phyloP scores from a whole-genome alignment of 805 yeast genomes.

The Cyberlindnera mississippiensis region DNA sequence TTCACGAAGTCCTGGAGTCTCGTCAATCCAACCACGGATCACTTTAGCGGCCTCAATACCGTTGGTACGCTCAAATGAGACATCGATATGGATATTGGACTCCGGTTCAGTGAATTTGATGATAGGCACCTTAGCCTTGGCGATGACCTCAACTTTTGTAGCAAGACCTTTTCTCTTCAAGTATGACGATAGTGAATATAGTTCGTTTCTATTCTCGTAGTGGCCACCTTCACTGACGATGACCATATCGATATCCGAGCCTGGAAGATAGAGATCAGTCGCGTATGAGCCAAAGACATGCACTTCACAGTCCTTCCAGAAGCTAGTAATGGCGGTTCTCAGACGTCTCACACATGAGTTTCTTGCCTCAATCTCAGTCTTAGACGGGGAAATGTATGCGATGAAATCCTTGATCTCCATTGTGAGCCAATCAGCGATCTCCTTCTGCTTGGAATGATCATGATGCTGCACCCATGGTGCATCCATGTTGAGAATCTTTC shows the following conservation, averaged over 20 bases:
- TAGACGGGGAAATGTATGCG: conserved; percentile 80
- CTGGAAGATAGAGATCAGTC: conserved; percentile 88
- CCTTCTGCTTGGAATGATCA: conserved; percentile 72
- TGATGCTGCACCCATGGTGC: conserved; percentile 76
- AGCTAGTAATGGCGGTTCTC: conserved; percentile 43
- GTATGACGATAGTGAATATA: conserved; percentile 70
- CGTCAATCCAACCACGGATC: conserved; percentile 68
- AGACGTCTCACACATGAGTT: conserved; percentile 60
- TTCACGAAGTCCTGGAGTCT: conserved; percentile 78
- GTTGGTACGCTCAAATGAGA: conserved; percentile 82
- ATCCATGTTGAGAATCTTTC: conserved; percentile 25
- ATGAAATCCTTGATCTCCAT: conserved; percentile 82
- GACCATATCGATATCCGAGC: conserved; percentile 94
- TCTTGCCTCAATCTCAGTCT: conserved; percentile 63
- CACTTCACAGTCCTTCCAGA: conserved; percentile 79
- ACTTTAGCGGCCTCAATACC: conserved; percentile 80
- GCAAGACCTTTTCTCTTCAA: conserved; percentile 62
- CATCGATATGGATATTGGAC: conserved; percentile 74
- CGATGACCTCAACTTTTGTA: conserved; percentile 73
- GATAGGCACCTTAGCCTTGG: conserved; percentile 90
- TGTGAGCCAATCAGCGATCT: conserved; percentile 83
- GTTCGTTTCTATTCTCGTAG: conserved; percentile 54
- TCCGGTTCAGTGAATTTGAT: conserved; percentile 79
- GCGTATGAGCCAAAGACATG: conserved; percentile 94
- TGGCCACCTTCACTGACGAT: conserved; percentile 59